Conservation (phyloP, 2,329 filamentous ascomycete genomes). For the Cytospora paraplurivora region DNA sequence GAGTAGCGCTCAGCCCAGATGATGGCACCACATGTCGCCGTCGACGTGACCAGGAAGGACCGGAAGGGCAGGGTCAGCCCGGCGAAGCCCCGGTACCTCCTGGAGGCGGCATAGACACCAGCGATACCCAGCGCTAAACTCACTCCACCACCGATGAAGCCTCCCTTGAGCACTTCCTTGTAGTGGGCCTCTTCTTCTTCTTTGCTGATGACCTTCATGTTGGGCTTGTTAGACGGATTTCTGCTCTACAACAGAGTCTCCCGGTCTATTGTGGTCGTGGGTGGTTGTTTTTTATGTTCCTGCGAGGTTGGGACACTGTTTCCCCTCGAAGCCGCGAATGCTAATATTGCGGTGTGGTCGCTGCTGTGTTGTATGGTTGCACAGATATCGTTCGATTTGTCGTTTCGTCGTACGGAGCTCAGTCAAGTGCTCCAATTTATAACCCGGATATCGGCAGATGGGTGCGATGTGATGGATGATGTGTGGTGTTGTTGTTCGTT, state of each 20-base stretch:
- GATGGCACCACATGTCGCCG: slow-evolving; percentile 84
- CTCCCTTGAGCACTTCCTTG: slow-evolving; percentile 76
- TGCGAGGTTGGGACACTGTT: not conserved
- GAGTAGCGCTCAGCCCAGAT: slow-evolving; percentile 77
- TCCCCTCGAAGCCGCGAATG: not conserved
- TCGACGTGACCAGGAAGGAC: slow-evolving; percentile 82
- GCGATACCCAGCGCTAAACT: slow-evolving; percentile 68
- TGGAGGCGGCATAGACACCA: slow-evolving; percentile 68
- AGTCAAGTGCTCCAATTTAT: not conserved
- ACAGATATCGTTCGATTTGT: not conserved
- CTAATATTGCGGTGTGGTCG: not conserved
- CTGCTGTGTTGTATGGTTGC: not conserved
- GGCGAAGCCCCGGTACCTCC: slow-evolving; percentile 75
- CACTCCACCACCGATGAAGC: slow-evolving; percentile 68
- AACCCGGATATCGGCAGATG: slow-evolving; percentile 2
- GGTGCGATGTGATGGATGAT: not conserved
- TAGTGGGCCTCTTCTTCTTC: slow-evolving; percentile 92
- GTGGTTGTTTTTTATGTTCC: not conserved
- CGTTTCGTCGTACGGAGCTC: not conserved
- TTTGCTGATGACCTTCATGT: slow-evolving; percentile 93
- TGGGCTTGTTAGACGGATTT: slow-evolving; percentile 36
- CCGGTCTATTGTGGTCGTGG: slow-evolving; percentile 8
- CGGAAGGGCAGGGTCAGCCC: slow-evolving; percentile 86
- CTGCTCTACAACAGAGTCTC: slow-evolving; percentile 1
- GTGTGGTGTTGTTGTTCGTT: not conserved